phyloP scores from a whole-genome alignment of 208 protist species.

The Histomonas meleagridis region DNA sequence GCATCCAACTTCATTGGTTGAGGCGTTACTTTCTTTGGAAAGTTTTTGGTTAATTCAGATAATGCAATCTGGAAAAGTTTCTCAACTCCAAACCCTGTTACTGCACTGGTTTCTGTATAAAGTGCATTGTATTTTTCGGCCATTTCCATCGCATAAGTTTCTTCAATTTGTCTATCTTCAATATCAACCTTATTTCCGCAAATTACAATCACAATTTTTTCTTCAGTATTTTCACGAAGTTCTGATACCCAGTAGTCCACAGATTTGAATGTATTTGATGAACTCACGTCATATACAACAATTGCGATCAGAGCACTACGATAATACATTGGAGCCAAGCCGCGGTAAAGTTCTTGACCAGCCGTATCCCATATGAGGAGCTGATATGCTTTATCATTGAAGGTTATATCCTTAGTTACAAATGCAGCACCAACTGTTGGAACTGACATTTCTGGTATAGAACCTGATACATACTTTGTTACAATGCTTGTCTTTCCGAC shows the following conservation, averaged over 20 bases:
- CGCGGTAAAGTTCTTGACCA: background rate
- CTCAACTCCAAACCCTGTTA: background rate
- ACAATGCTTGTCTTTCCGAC: constrained; percentile 24
- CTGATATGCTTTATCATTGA: background rate
- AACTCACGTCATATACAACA: background rate
- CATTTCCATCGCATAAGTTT: background rate
- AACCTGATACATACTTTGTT: background rate
- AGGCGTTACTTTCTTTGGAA: no score
- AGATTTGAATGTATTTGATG: background rate
- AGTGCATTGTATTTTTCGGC: background rate
- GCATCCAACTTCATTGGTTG: no score
- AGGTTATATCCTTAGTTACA: background rate
- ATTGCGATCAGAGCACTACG: background rate
- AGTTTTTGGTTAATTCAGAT: no score
- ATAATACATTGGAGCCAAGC: background rate
- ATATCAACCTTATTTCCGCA: background rate
- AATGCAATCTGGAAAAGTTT: background rate
- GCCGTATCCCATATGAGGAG: background rate
- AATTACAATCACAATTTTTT: background rate
- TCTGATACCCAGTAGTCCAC: background rate
- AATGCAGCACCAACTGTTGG: constrained; percentile 32
- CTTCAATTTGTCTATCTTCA: background rate
- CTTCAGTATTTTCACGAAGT: background rate
- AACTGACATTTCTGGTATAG: background rate
- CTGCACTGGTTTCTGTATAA: background rate